phyloP scores from a whole-genome alignment of 1,284 basidiomycete genomes.

The Lentinula novae-zelandiae region DNA sequence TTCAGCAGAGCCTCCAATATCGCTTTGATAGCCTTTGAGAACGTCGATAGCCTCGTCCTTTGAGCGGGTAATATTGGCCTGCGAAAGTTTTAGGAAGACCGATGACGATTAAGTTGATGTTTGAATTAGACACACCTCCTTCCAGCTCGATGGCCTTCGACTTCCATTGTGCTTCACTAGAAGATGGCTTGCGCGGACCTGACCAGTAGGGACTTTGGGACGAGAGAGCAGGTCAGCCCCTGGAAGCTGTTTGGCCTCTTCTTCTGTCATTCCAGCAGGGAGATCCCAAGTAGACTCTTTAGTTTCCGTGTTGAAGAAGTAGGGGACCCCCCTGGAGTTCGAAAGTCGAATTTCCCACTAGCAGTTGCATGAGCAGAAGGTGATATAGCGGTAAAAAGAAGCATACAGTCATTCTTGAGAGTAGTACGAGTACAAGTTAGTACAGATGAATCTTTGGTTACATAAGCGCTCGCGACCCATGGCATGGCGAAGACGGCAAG shows the following conservation, averaged over 20 bases:
- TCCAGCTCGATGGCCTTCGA: slow-evolving; percentile 88
- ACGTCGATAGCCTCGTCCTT: slow-evolving; percentile 86
- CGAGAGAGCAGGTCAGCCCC: slow-evolving; percentile 60
- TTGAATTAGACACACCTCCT: slow-evolving; percentile 64
- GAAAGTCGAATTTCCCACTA: slow-evolving; percentile 85
- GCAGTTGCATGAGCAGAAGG: background rate
- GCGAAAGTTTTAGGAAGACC: background rate
- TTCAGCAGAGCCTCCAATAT: slow-evolving; percentile 57
- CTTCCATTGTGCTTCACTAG: slow-evolving; percentile 91
- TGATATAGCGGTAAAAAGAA: background rate
- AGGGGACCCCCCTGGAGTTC: slow-evolving; percentile 74
- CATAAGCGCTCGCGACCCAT: background rate
- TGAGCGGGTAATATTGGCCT: slow-evolving; percentile 85
- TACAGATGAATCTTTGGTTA: background rate
- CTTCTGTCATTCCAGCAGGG: slow-evolving; percentile 63
- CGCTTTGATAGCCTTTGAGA: slow-evolving; percentile 58
- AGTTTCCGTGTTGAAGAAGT: slow-evolving; percentile 83
- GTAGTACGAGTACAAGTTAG: background rate
- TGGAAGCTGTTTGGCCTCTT: slow-evolving; percentile 62
- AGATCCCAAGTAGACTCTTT: slow-evolving; percentile 81
- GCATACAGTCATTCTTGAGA: background rate
- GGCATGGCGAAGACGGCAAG: background rate
- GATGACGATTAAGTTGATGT: background rate
- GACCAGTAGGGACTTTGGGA: slow-evolving; percentile 31
- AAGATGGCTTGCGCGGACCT: slow-evolving; percentile 93